These are phyloP conservation scores for Penicillium vulpinum DNA, from an alignment of 2,329 filamentous ascomycete species.

Conservation along the genomic window DNA sequence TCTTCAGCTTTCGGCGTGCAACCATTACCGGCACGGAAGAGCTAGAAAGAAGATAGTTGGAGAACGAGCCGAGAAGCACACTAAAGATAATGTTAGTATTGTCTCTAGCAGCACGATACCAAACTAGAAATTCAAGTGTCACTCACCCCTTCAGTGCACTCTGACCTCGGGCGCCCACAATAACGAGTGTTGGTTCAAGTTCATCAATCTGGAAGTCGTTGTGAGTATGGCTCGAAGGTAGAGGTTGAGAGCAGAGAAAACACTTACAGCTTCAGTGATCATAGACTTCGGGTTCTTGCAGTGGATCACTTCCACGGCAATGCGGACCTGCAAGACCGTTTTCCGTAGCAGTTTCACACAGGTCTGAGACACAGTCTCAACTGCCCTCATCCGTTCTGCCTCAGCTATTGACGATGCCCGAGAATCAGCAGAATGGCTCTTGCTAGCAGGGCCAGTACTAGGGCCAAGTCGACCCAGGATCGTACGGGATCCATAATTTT, in stretches of 20 bases:
- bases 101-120: background rate
- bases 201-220: conserved; percentile 69
- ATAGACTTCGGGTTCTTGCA: conserved; percentile 97
- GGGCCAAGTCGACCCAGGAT: conserved; percentile 38
- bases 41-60: conserved; percentile 95
- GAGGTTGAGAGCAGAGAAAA: background rate
- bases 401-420: conserved; percentile 63
- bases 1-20: conserved; percentile 82
- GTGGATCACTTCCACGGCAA: conserved; percentile 94
- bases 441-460: conserved; percentile 40
- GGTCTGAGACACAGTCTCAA: conserved; percentile 79
- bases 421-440: conserved; percentile 48
- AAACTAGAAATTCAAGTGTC: background rate
- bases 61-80: conserved; percentile 92
- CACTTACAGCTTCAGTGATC: conserved; percentile 80
- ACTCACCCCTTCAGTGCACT: conserved; percentile 89
- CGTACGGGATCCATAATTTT: conserved; percentile 37
- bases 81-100: conserved; percentile 49
- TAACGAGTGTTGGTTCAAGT: conserved; percentile 85
- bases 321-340: conserved; percentile 86
- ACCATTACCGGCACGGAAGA: conserved; percentile 98
- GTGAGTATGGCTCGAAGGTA: background rate
- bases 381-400: conserved; percentile 75
- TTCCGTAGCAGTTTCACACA: conserved; percentile 85
- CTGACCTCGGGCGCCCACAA: conserved; percentile 86